These are phyloP conservation scores for Candida verbasci DNA, from an alignment of 805 yeast species.

Conservation along the genomic window DNA sequence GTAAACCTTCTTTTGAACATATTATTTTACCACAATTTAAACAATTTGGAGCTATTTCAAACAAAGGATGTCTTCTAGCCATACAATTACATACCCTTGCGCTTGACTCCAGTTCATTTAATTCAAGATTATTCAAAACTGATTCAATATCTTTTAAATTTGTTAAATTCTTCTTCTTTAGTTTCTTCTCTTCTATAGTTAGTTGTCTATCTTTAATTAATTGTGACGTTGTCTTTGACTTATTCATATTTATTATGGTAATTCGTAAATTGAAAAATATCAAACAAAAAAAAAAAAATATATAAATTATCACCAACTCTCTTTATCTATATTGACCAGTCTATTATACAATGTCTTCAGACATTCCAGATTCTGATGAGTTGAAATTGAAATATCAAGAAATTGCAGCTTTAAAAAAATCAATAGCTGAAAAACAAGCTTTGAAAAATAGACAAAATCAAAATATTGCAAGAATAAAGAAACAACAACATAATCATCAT, in stretches of 20 bases:
- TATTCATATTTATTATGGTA: neutral
- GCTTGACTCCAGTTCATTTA: slow-evolving; percentile 8
- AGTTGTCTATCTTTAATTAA: slow-evolving; percentile 33
- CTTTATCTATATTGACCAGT: neutral
- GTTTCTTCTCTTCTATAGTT: slow-evolving; percentile 18
- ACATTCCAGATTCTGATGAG: slow-evolving; percentile 11
- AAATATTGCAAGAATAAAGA: slow-evolving; percentile 4
- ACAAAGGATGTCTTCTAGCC: slow-evolving; percentile 84
- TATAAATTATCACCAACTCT: too few species aligned
- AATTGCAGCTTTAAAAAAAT: slow-evolving; percentile 23
- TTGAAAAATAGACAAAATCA: slow-evolving; percentile 6
- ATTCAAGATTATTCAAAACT: slow-evolving; percentile 51
- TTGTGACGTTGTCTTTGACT: slow-evolving; percentile 44
- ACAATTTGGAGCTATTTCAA: slow-evolving; percentile 90
- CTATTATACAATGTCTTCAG: slow-evolving; percentile 1
- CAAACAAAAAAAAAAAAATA: too few species aligned
- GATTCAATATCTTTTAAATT: slow-evolving; percentile 64
- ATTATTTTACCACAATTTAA: slow-evolving; percentile 91
- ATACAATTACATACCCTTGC: slow-evolving; percentile 64
- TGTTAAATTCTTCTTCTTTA: slow-evolving; percentile 46
- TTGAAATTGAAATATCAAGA: slow-evolving; percentile 24
- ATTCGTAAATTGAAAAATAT: too few species aligned
- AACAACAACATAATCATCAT: neutral
- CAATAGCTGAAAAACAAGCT: slow-evolving; percentile 19
- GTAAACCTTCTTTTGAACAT: slow-evolving; percentile 84